Evolutionary conservation across 2,329 filamentous ascomycete genomes (phyloP).

Genomic region (Orbilia quercus): DNA sequence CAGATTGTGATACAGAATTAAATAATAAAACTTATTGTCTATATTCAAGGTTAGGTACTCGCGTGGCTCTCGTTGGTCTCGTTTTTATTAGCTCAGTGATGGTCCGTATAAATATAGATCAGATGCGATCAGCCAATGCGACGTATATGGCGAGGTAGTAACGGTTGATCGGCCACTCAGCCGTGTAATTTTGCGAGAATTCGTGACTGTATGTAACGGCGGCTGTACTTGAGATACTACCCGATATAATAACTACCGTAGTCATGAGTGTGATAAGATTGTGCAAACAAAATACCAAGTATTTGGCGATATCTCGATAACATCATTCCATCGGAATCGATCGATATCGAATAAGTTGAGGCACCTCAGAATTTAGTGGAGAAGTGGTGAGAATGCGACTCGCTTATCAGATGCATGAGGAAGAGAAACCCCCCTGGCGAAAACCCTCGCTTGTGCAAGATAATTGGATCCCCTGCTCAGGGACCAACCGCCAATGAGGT

Average conservation of each 20-base stretch:
- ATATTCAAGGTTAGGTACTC: no score
- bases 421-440: constrained; percentile 33
- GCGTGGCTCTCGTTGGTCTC: no score
- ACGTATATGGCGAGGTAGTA: not conserved
- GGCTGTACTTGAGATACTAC: no score
- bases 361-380: no score
- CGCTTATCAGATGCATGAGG: constrained; percentile 49
- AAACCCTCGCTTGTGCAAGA: constrained; percentile 52
- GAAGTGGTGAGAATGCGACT: constrained; percentile 18
- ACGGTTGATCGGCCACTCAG: not conserved
- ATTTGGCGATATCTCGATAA: no score
- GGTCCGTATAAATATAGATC: no score
- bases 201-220: not conserved
- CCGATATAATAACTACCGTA: no score
- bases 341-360: not conserved
- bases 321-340: not conserved
- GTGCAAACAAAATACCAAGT: no score
- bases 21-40: no score
- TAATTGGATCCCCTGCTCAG: constrained; percentile 50
- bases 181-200: not conserved
- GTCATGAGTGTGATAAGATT: no score
- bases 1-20: no score
- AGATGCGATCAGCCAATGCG: not conserved
- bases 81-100: no score
- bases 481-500: constrained; percentile 31